Evolutionary conservation across 1,284 basidiomycete genomes (phyloP).

Genomic region (Gymnopus androsaceus): DNA sequence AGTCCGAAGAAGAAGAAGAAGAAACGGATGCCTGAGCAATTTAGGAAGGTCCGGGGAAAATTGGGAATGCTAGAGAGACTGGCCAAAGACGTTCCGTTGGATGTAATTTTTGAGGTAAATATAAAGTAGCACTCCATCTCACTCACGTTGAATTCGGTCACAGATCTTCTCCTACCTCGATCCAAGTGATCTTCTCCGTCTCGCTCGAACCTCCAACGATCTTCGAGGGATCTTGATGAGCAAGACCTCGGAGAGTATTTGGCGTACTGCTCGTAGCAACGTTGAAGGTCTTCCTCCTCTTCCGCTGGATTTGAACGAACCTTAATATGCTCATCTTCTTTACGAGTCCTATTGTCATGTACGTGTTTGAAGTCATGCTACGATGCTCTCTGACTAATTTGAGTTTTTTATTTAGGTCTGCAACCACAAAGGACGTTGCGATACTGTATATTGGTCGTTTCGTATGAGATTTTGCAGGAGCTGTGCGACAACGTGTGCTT

Average conservation of each 20-base stretch:
- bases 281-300: conserved; percentile 5
- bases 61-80: conserved; percentile 1
- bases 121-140: too few species aligned
- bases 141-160: not conserved
- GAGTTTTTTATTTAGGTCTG: not conserved
- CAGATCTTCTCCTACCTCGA: conserved; percentile 27
- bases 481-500: not conserved
- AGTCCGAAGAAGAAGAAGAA: too few species aligned
- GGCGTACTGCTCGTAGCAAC: conserved; percentile 20
- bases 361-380: not conserved
- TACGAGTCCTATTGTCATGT: conserved; percentile 13
- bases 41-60: conserved; percentile 5
- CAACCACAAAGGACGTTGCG: not conserved
- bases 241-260: conserved; percentile 21
- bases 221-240: conserved; percentile 29
- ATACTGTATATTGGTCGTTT: not conserved
- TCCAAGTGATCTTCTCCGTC: conserved; percentile 29
- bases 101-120: conserved; percentile 9
- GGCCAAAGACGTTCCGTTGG: conserved; percentile 5
- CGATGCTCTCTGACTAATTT: not conserved
- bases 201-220: conserved; percentile 28
- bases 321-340: conserved; percentile 11
- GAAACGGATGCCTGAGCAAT: not conserved
- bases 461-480: conserved; percentile 4
- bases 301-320: conserved; percentile 12